Conservation (phyloP, 345 rosid species). For the Eucalyptus cloeziana region DNA sequence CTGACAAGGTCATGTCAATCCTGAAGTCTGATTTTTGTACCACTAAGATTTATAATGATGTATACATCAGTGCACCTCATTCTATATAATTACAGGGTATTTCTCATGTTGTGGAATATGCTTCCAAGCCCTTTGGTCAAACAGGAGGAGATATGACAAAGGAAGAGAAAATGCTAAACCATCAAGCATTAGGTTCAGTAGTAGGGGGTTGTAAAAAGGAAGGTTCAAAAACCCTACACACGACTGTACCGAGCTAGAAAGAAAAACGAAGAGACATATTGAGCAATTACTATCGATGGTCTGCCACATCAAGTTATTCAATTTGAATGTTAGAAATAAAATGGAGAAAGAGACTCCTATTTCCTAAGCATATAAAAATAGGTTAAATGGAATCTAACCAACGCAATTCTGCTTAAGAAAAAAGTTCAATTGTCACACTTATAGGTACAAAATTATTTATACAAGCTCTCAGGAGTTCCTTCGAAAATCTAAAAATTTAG, state of each 20-base stretch:
- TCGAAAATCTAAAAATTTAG: not conserved
- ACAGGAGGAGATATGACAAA: not conserved
- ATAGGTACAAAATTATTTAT: not conserved
- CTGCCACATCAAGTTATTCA: not conserved
- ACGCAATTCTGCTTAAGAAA: not conserved
- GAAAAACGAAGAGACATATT: not conserved
- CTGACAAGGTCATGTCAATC: not conserved
- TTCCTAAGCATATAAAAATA: not conserved
- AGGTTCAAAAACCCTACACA: not conserved
- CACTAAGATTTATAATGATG: not conserved
- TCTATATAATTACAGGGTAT: not conserved
- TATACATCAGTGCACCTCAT: not conserved
- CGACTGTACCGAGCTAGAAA: not conserved
- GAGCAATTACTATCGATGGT: not conserved
- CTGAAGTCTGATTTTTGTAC: not conserved
- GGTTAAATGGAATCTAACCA: not conserved
- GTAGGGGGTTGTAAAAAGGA: not conserved
- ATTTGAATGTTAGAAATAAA: not conserved
- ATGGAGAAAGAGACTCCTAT: not conserved
- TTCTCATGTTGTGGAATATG: not conserved
- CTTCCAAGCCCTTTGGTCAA: not conserved
- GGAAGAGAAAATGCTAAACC: not conserved
- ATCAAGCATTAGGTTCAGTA: not conserved
- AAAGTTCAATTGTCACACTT: not conserved
- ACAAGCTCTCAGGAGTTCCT: not conserved